Evolutionary conservation across 2,329 filamentous ascomycete genomes (phyloP), one percentile per base, ranked within the genome.

Genomic region (Atkinsonella hypoxylon): DNA sequence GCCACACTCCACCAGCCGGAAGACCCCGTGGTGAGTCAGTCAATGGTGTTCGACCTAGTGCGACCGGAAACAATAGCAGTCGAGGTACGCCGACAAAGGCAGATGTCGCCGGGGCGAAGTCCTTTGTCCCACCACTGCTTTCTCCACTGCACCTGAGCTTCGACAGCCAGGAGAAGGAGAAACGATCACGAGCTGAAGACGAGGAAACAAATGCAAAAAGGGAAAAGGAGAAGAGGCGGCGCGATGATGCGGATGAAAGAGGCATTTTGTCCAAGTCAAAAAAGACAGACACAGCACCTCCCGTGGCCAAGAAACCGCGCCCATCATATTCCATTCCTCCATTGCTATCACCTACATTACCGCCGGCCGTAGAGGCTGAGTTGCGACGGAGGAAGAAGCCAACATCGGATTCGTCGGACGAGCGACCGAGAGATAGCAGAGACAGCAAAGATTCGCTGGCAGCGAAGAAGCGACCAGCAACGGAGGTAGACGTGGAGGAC

Each of bases 301-400:
- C 61, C 0, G 57, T 58, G 2, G 9, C 57, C 18, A 75, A 68
- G 57, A 74, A 67, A 54, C 62, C 67, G 18, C 70, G 60, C 47
- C 60, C 65, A 1, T 60, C 67, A 0, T 34, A 62, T 9, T 65
- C 64, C 45, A 61, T 80, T 26, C 78, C 77, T 0, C 65, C 71
- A 0, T 64, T 81, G 7, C 65, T 81, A 11, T 81, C 78, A 0
- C 78, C 78, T 0, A 81, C 77, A 0, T 61, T 81, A 7, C 78
- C 78, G 1, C 66, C 74, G 0, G 60, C 72, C 17, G 64, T 81
- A 0, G 75, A 80, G 53, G 72, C 61, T 3, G 65, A 66, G 51
- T 51, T 67, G 34, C 61, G 53, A 17, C 61, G 55, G 59, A 61
- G 53, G 55, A 61, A 57, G 60, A 70, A 61, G 62, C 59, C 48